Percentiles rank a stretch among this genome's conserved stretches.
Evolutionary conservation across 1,284 basidiomycete genomes (phyloP).

Genomic region (Sparassis latifolia): DNA sequence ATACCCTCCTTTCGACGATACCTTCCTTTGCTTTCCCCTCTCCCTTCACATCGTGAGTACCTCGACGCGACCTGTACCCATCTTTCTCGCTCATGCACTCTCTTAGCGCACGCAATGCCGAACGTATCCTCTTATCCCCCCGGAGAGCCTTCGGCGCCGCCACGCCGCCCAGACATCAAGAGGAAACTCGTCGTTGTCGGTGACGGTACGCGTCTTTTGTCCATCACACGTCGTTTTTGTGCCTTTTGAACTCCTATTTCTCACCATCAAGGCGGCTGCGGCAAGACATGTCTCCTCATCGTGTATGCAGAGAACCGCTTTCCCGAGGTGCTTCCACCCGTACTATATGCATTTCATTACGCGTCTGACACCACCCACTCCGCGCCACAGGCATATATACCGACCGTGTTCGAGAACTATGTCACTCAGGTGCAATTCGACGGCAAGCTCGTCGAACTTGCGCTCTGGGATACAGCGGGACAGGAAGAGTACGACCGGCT

Average conservation of each 20-base stretch:
- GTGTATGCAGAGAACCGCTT: slow-evolving; percentile 98
- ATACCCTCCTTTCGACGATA: no score
- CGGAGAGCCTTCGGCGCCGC: slow-evolving; percentile 17
- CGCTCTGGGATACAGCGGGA: slow-evolving; percentile 97
- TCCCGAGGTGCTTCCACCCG: slow-evolving; percentile 66
- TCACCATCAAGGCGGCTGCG: slow-evolving; percentile 54
- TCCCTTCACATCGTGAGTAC: no score
- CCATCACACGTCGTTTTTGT: slow-evolving; percentile 18
- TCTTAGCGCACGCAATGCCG: background rate
- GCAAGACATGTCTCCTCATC: slow-evolving; percentile 89
- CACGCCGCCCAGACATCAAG: slow-evolving; percentile 73
- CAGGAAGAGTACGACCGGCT: slow-evolving; percentile 98
- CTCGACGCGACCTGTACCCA: background rate
- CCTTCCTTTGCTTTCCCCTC: no score
- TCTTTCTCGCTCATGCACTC: background rate
- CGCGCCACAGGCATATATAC: slow-evolving; percentile 78
- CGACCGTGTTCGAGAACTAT: slow-evolving; percentile 98
- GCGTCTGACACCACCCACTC: background rate
- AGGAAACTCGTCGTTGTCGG: slow-evolving; percentile 89
- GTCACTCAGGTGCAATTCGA: slow-evolving; percentile 88
- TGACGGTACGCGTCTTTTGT: slow-evolving; percentile 54
- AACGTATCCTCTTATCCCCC: background rate
- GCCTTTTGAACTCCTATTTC: slow-evolving; percentile 11
- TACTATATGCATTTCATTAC: background rate
- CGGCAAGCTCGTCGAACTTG: slow-evolving; percentile 87